These are phyloP conservation scores for Haplosporangium gracile DNA, from an alignment of 192 early-diverging fungal genomes.

Conservation along the genomic window DNA sequence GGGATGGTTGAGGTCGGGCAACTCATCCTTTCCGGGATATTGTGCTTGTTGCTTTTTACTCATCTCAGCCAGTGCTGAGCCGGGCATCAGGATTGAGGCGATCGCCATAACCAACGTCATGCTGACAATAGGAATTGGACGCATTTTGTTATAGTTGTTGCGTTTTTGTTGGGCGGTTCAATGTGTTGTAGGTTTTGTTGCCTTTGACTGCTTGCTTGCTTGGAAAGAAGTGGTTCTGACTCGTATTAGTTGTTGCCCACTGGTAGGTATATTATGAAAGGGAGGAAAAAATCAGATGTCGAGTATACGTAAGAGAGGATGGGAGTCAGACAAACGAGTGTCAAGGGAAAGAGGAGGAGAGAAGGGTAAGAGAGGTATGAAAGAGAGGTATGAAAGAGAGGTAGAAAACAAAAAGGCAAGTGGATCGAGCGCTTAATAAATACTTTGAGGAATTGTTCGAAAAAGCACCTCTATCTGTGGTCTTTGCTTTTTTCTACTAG, in stretches of 20 bases:
- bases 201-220: not conserved
- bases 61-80: constrained; percentile 21
- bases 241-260: not conserved
- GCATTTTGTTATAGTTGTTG: constrained; percentile 19
- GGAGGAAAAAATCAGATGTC: not conserved
- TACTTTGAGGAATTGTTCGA: not conserved
- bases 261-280: not conserved
- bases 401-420: not conserved
- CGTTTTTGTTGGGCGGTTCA: too few relatives aligned
- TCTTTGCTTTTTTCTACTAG: not conserved
- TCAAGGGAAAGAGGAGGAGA: not conserved
- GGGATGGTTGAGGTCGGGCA: constrained; percentile 28
- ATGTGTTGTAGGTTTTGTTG: not conserved
- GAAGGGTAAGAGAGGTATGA: not conserved
- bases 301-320: not conserved
- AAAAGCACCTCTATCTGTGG: not conserved
- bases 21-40: constrained; percentile 22
- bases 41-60: constrained; percentile 33
- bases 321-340: not conserved
- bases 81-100: constrained; percentile 15
- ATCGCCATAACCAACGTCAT: constrained; percentile 42
- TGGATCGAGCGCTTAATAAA: not conserved
- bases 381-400: constrained; percentile 3
- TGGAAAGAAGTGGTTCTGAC: not conserved
- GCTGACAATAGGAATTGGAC: constrained; percentile 26